Percentiles rank a stretch among this genome's conserved stretches.
These are phyloP conservation scores for Lablab purpureus DNA, from an alignment of 306 rosid genomes.

Conservation along the genomic window DNA sequence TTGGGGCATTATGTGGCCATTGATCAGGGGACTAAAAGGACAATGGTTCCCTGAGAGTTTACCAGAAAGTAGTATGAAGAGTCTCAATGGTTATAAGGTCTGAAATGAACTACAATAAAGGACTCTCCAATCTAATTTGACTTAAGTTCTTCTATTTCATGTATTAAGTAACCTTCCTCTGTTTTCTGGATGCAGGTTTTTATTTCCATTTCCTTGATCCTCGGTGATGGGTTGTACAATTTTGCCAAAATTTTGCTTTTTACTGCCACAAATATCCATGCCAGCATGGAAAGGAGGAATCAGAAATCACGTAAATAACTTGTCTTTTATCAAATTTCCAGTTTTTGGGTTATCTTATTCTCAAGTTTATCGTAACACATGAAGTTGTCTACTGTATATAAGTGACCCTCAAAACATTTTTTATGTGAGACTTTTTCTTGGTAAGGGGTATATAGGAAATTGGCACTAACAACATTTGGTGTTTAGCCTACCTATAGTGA, in stretches of 20 bases:
- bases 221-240: constrained; percentile 93
- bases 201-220: constrained; percentile 81
- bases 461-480: not conserved
- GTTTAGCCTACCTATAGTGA: not conserved
- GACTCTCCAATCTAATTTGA: not conserved
- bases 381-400: too few species aligned
- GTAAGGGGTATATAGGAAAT: not conserved
- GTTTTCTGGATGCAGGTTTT: constrained; percentile 68
- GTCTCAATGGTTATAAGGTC: constrained; percentile 93
- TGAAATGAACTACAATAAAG: constrained; percentile 10
- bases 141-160: constrained; percentile 24
- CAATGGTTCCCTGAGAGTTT: constrained; percentile 78
- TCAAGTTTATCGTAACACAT: too few species aligned
- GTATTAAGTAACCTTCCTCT: constrained; percentile 26
- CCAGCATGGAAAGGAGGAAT: constrained; percentile 54
- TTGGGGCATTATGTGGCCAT: constrained; percentile 96
- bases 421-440: too few species aligned
- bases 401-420: too few species aligned
- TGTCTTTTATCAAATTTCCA: not conserved
- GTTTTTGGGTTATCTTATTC: not conserved
- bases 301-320: constrained; percentile 56
- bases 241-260: constrained; percentile 68
- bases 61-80: constrained; percentile 88
- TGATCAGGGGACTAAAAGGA: constrained; percentile 79
- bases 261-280: constrained; percentile 61